Conservation (phyloP, 768 basidiomycete species). For the Xerocomellus dryophilus region DNA sequence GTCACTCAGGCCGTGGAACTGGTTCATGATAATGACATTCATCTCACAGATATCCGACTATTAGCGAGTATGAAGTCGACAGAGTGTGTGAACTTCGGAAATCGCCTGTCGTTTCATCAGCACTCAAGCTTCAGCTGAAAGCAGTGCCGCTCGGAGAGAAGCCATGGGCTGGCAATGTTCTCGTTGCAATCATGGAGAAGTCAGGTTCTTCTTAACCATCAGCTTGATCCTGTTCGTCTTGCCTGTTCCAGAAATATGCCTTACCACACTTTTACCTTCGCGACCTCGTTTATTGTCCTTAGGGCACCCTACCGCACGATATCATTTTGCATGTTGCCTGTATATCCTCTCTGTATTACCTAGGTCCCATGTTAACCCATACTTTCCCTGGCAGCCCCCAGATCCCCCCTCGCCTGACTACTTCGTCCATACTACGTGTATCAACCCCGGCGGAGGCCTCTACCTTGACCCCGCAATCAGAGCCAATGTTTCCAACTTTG, state of each 20-base stretch:
- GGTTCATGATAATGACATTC: not conserved
- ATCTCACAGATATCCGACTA: conserved; percentile 12
- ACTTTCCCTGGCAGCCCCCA: conserved; percentile 68
- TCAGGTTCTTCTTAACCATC: conserved; percentile 11
- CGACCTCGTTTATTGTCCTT: too few relatives aligned
- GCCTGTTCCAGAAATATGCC: not conserved
- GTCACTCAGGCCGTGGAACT: not conserved
- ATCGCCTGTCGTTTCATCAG: conserved; percentile 18
- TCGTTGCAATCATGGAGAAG: conserved; percentile 25
- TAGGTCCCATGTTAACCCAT: conserved; percentile 36
- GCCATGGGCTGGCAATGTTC: conserved; percentile 22
- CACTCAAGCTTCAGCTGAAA: conserved; percentile 23
- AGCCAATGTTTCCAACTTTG: conserved; percentile 9
- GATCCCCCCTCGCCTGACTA: conserved; percentile 67
- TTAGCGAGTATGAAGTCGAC: conserved; percentile 18
- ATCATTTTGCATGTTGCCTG: not conserved
- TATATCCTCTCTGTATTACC: conserved; percentile 4
- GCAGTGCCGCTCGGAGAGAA: conserved; percentile 24
- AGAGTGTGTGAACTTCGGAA: conserved; percentile 21
- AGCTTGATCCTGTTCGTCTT: not conserved
- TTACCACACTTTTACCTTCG: too few relatives aligned
- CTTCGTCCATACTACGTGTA: conserved; percentile 60
- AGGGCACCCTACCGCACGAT: not conserved
- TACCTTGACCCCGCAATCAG: conserved; percentile 25
- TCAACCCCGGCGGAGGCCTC: conserved; percentile 43